These are phyloP conservation scores for Leonotis leonurus DNA, from an alignment of 257 asterid species.

Conservation along the genomic window DNA sequence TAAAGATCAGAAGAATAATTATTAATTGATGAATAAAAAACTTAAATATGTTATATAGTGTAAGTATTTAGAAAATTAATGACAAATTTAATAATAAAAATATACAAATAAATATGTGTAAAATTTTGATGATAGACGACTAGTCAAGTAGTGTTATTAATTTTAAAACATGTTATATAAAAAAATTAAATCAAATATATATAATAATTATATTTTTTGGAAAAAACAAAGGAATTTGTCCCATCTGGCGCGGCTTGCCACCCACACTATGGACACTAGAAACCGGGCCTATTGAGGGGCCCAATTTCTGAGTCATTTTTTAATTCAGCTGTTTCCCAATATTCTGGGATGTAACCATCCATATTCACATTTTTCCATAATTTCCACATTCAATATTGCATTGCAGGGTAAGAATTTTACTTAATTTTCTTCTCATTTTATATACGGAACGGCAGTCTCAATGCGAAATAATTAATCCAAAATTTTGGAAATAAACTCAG, in stretches of 20 bases:
- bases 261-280: background rate
- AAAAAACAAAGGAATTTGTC: background rate
- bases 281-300: background rate
- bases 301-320: background rate
- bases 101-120: too few species aligned
- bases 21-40: too few species aligned
- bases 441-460: constrained; percentile 15
- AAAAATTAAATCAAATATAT: too few species aligned
- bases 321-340: constrained; percentile 11
- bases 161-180: too few species aligned
- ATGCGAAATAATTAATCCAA: background rate
- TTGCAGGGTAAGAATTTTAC: background rate
- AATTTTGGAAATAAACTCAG: background rate
- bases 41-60: too few species aligned
- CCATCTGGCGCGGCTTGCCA: background rate
- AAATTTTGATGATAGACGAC: too few species aligned
- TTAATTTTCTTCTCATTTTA: constrained; percentile 9
- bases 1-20: too few species aligned
- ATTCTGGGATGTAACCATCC: background rate
- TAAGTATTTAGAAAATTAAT: too few species aligned
- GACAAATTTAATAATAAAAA: too few species aligned
- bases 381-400: background rate
- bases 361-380: background rate
- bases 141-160: too few species aligned
- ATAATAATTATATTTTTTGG: too few species aligned